These are phyloP conservation scores for Dipteronia dyeriana DNA, from an alignment of 345 rosid species.

Conservation along the genomic window DNA sequence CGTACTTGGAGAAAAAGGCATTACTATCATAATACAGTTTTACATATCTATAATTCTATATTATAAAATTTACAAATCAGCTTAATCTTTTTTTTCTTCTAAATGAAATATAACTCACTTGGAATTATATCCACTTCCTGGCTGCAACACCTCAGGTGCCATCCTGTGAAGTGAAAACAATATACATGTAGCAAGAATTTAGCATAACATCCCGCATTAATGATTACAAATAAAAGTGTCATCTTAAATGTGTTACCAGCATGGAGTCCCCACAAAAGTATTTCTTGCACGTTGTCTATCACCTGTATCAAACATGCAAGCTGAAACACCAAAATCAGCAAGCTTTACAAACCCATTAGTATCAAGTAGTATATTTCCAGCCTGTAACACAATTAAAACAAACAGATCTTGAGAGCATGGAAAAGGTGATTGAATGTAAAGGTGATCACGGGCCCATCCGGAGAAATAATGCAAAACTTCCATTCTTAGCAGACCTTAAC, in stretches of 20 bases:
- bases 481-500: slow-evolving; percentile 67
- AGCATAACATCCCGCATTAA: neutral
- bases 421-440: neutral
- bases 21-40: neutral
- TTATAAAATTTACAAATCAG: neutral
- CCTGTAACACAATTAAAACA: slow-evolving; percentile 47
- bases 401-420: slow-evolving; percentile 5
- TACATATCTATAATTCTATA: neutral
- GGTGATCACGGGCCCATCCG: neutral
- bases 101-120: slow-evolving; percentile 58
- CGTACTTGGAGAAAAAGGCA: neutral
- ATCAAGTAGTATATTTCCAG: slow-evolving; percentile 95
- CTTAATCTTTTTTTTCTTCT: neutral
- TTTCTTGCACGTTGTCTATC: slow-evolving; percentile 95
- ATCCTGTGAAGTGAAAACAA: slow-evolving; percentile 62
- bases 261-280: slow-evolving; percentile 98
- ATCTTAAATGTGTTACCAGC: slow-evolving; percentile 56
- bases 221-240: neutral
- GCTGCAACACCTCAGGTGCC: slow-evolving; percentile 99
- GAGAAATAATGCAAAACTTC: slow-evolving; percentile 17
- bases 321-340: slow-evolving; percentile 98
- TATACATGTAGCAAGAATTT: neutral
- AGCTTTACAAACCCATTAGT: slow-evolving; percentile 81
- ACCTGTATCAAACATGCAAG: slow-evolving; percentile 96
- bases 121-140: slow-evolving; percentile 95